Evolutionary conservation across 2,329 filamentous ascomycete genomes (phyloP), one percentile per base, ranked within the genome.

Genomic region (Scorias spongiosa): DNA sequence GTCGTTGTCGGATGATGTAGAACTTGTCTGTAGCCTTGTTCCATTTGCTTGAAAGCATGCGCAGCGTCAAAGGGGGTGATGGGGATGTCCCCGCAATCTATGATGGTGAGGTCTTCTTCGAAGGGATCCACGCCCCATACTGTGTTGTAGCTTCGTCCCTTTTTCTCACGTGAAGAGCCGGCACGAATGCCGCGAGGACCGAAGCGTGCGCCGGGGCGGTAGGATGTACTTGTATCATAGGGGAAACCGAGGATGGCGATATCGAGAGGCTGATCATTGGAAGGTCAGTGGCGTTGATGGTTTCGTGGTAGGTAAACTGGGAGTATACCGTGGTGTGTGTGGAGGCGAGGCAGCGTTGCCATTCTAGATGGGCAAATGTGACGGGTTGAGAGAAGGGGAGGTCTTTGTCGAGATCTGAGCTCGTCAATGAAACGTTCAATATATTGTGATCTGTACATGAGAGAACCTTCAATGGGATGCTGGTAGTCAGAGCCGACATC

Each of bases 181-280:
- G 44, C 47, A 26, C 85, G 76, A 55, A 91, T 89, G 40, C 84
- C 84, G 29, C 80, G 84, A 9, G 86, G 85, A 0, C 85, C 85
- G 53, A 93, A 93, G 30, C 85, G 76, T 46, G 85, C 85, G 51
- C 85, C 84, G 2, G 84, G 85, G 42, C 84, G 70, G 64, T 93
- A 93, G 0, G 83, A 88, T 20, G 84, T 91, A 42, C 84, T 84
- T 1, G 85, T 89, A 59, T 93, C 85, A 52, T 91, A 91, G 0
- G 85, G 84, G 34, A 83, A 83, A 38, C 82, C 84, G 42, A 91
- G 75, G 61, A 93, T 91, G 1, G 85, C 85, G 62, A 93, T 88
- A 51, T 93, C 85, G 54, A 26, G 20, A 7, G 20, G 20, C 20
- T 26, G 20, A 26, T 26, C 20, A 26, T 26, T 26, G 20, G 20